A percentile compares a stretch with the other conserved stretches of the same genome.
These are phyloP conservation scores for Erythrophleum fordii DNA, from an alignment of 306 rosid species.

Conservation along the genomic window DNA sequence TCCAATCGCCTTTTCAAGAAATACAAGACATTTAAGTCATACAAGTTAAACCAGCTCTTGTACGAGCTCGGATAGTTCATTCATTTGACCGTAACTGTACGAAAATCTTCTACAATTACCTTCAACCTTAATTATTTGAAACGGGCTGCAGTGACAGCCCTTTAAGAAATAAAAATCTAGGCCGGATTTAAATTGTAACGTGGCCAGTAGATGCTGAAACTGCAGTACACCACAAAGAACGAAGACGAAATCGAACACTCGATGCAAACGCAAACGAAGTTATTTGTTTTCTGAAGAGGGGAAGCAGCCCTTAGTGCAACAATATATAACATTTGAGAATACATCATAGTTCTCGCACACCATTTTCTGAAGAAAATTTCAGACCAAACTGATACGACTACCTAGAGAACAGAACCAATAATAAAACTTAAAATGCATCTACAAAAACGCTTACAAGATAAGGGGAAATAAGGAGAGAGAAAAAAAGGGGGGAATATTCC, in stretches of 20 bases:
- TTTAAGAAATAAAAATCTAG: too few species aligned
- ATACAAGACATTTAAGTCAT: too few species aligned
- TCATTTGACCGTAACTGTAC: too few species aligned
- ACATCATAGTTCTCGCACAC: neutral
- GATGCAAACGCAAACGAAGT: neutral
- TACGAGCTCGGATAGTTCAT: too few species aligned
- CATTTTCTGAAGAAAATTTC: neutral
- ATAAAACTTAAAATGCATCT: neutral
- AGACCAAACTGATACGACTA: neutral
- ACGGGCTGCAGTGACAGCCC: too few species aligned
- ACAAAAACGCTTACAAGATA: constrained; percentile 12
- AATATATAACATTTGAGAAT: neutral
- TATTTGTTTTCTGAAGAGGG: neutral
- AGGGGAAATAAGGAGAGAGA: neutral
- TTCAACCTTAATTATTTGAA: too few species aligned
- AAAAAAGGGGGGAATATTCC: neutral
- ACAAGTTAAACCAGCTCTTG: too few species aligned
- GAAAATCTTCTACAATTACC: too few species aligned
- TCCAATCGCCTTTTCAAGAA: too few species aligned
- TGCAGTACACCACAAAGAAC: too few species aligned
- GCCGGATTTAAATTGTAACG: neutral
- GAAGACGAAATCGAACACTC: neutral
- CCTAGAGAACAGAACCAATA: neutral
- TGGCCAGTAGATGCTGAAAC: neutral
- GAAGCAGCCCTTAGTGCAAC: neutral